Evolutionary conservation across 768 basidiomycete species (phyloP), one percentile per base, ranked within the genome.

Genomic region (Boletus huronensis): DNA sequence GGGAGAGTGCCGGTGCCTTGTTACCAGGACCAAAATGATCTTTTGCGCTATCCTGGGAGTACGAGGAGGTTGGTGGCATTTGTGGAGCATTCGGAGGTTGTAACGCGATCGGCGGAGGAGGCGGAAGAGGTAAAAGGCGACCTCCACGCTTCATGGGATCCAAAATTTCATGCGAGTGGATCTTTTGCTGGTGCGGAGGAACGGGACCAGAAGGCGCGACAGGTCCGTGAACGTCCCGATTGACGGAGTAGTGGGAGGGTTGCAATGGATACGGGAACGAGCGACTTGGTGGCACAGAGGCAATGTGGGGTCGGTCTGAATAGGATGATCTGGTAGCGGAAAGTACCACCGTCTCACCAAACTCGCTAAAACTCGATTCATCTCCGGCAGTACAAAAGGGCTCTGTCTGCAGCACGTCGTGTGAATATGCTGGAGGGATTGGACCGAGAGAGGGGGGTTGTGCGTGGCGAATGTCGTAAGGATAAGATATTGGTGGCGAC

Each of bases 381-480:
- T 41, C 39, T 26, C 35, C 43, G 13, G 43, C 19, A 38, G 38
- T 16, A 34, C 19, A 38, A 48, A 34, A 32, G 9, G 45, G 31
- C 14, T 23, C 43, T 40, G 28, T 39, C 29, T n/a, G 47, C 6
- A 10, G 25, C 31, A 36, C 26, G 8, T 45, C 42, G 45, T 62
- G 54, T 45, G 57, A 60, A 45, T 23, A 35, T 31, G 14, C n/a
- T 34, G 53, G 50, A 50, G 49, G 32, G 39, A 47, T 38, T 50
- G 50, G 16, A 26, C 19, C 44, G 6, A 28, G 29, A 41, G 46
- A 29, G 29, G 53, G n/a, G 43, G 25, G 48, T 41, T 6, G 23
- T 28, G 35, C n/a, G 32, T 23, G 36, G 39, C 10, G 26, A 32
- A 28, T 52, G 48, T 42, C 42, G 57, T 29, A 46, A 55, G 47